A percentile compares a stretch with the other conserved stretches of the same genome.
phyloP scores from a whole-genome alignment of 2,329 filamentous ascomycete species.

The Colletotrichum horii region DNA sequence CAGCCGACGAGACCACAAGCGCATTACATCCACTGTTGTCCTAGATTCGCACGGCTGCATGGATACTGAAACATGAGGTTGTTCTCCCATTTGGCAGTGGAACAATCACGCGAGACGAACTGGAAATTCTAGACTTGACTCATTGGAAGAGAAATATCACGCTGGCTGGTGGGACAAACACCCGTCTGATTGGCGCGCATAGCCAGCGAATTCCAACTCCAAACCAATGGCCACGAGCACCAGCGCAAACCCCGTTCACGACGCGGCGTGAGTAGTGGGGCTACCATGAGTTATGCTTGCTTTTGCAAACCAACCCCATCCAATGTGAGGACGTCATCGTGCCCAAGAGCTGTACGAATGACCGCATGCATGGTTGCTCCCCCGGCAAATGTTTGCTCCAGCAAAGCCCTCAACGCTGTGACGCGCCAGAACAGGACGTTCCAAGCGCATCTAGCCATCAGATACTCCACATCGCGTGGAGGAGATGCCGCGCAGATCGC shows the following conservation, averaged over 20 bases:
- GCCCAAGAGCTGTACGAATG: not conserved
- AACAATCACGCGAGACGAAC: not conserved
- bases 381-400: not conserved
- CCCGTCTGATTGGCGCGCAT: not conserved
- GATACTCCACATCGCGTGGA: not conserved
- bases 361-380: not conserved
- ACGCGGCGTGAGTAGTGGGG: not conserved
- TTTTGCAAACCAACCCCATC: not conserved
- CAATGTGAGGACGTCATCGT: constrained; percentile 6
- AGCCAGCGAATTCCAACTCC: not conserved
- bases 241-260: not conserved
- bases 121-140: not conserved
- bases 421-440: not conserved
- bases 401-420: not conserved
- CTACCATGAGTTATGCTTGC: not conserved
- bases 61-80: not conserved
- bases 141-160: not conserved
- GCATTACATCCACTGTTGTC: not conserved
- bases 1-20: not conserved
- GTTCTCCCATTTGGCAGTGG: not conserved
- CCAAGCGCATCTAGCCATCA: not conserved
- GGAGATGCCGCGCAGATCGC: not conserved
- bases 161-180: not conserved
- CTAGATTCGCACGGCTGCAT: not conserved
- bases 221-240: not conserved